Evolutionary conservation across 2,329 filamentous ascomycete species (phyloP), one percentile per base, ranked within the genome.

Genomic region (Lachnellula hyalina): DNA sequence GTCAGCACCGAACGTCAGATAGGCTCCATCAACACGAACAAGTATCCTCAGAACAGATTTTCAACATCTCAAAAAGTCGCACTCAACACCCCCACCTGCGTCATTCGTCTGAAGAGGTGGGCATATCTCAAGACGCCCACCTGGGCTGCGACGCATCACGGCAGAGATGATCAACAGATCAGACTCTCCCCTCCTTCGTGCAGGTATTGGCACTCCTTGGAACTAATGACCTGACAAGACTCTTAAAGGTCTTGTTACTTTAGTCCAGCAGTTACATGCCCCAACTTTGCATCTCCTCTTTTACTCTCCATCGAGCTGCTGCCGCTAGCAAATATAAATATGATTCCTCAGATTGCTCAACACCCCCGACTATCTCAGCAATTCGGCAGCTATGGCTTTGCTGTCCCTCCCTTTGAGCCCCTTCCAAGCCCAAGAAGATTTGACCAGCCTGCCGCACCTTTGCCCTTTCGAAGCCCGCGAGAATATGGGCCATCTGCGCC

Each of bases 291-390:
- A 32, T 32, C 28, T 23, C 21, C 15, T 35, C 38, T 54, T 57
- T 49, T 49, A 52, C 42, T 53, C 25, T 47, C 48, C 47, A 52
- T 51, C 35, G 56, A 32, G 28, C 28, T 32, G 49, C 47, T 45
- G 47, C 55, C 55, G 47, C 53, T 58, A 59, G 48, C 52, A 45
- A 58, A 54, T 59, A 54, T 59, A 66, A 76, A 70, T 50, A 78
- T 78, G 75, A 73, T 75, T 70, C 75, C 75, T 61, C 75, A 75
- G 60, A 70, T 77, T 64, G 73, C 73, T 58, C 68, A 72, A 49
- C 73, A 72, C 46, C 70, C 72, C 57, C 69, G 71, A 65, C 70
- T 61, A 56, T 60, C 62, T 38, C 56, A 64, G 54, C 64, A 65
- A 41, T 62, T 65, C 51, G 62, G 60, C 46, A 56, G 48, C 52